Base-by-base conservation (phyloP, 345 rosid species). In the Ceriops zippeliana region DNA sequence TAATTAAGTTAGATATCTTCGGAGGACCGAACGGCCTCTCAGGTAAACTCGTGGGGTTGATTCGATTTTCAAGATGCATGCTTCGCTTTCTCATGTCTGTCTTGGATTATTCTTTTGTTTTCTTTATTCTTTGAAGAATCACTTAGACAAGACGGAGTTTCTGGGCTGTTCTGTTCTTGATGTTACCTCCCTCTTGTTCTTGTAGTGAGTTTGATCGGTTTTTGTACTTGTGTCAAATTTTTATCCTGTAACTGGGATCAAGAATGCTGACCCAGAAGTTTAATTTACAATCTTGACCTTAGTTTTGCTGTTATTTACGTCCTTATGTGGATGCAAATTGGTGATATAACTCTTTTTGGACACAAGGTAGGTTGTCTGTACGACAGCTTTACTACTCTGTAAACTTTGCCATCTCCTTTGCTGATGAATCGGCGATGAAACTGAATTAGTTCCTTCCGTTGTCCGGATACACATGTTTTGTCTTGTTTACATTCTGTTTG, bases 401-500 rank as follows among this genome's bases (percentile, higher is more conserved):
- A 27, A 27, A 56, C 30, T 22, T 56, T 56, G 16, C 24, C 59
- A 56, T 56, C 30, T 56, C 6, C 59, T 56, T 56, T 22, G 15
- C 28, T 10, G 16, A 56, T 56, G 6, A 56, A 56, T 27, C 5
- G n/a, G 16, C 16, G n/a, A 3, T 56, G 16, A 27, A 56, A 56
- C 59, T 56, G 59, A 56, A 56, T 56, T 15, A 27, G 28, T 56
- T 24, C 16, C 10, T 27, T 24, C 15, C 13, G 47, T 22, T 54
- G 8, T 8, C 58, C 15, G 16, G 11, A 22, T 56, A 56, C 24
- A 56, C 30, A 27, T 24, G 28, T 27, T 8, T 56, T 10, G 59
- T 8, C 30, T 24, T 24, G 59, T 24, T 56, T 56, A 56, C 30
- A 7, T 5, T 56, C 28, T 42, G 32, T 62, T 66, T 77, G 59